Base-by-base conservation (phyloP, 1,139 yeast genomes). In the Diutina catenulata region DNA sequence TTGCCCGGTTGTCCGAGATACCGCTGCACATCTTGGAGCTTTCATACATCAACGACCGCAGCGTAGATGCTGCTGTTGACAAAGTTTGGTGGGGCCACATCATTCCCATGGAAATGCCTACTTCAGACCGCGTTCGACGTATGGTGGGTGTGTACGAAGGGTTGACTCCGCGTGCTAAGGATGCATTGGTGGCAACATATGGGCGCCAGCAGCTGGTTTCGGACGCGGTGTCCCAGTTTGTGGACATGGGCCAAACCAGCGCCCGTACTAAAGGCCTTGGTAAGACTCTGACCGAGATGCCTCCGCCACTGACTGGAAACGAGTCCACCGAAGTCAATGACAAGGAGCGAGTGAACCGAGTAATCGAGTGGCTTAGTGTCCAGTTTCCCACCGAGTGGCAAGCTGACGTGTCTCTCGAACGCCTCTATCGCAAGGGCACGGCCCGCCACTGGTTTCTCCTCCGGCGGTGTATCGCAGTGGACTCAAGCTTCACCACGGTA, bases 31-130 rank as follows among this genome's bases (percentile, higher is more conserved):
- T 87, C 1, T 58, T 87, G 40, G 74, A 78, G 15, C 66, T 86
- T 39, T 66, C 81, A 33, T 87, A 83, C 50, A 80, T 87, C 44
- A 84, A 86, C 52, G 88, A 83, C 48, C 68, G 61, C 40, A 64
- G 65, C 15, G 78, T 86, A 39, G 83, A 79, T 41, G 69, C 77
- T n/a, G 60, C 71, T 18, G 81, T 84, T 14, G 95, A 87, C 51
- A 45, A 60, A 3, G 61, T 70, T 1, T 49, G 86, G 6, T 70
- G 78, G 48, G 84, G 78, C 40, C 65, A 69, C 40, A 49, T 87
- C 2, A 52, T 82, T 13, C 84, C 94, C 0, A 59, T 74, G 29
- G 60, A 62, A 20, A 64, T 69, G 33, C 70, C 70, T 40, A 44
- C 62, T 0, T 52, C 51, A 11, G 49, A 44, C 20, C 61, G 95